phyloP scores from a whole-genome alignment of 116 monocot genomes.

The Dioscorea cayenensis region DNA sequence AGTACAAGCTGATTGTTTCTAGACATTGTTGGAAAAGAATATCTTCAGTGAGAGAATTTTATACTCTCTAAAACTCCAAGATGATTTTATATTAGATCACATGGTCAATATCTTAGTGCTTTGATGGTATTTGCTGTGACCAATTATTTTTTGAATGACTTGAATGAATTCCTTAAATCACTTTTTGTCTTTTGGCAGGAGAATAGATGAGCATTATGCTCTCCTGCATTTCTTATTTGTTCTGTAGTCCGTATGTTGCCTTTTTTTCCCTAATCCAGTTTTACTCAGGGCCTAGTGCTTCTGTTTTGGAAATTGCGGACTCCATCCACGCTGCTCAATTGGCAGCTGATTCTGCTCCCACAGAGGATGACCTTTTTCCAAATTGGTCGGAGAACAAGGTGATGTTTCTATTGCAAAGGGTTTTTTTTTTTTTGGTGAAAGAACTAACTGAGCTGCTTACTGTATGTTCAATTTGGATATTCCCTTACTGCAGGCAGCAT shows the following conservation, averaged over 20 bases:
- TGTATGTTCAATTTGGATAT: not conserved
- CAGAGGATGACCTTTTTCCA: not conserved
- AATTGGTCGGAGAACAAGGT: not conserved
- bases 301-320: slow-evolving; percentile 49
- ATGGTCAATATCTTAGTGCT: not conserved
- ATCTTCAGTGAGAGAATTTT: no score
- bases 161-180: no score
- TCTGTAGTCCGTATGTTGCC: not conserved
- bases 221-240: not conserved
- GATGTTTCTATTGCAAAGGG: not conserved
- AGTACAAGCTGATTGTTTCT: no score
- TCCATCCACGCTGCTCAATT: slow-evolving; percentile 57
- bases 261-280: not conserved
- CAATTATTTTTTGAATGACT: not conserved
- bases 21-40: no score
- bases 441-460: not conserved
- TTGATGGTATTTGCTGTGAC: not conserved
- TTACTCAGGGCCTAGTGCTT: slow-evolving; percentile 33
- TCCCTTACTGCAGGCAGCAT: not conserved
- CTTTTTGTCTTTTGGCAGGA: no score
- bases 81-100: no score
- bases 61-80: no score
- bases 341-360: slow-evolving; percentile 22
- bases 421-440: not conserved
- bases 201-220: not conserved